A percentile compares a stretch with the other conserved stretches of the same genome.
Evolutionary conservation across 495 filamentous ascomycete genomes (phyloP).

Genomic region (Hypoxylon trugodes): DNA sequence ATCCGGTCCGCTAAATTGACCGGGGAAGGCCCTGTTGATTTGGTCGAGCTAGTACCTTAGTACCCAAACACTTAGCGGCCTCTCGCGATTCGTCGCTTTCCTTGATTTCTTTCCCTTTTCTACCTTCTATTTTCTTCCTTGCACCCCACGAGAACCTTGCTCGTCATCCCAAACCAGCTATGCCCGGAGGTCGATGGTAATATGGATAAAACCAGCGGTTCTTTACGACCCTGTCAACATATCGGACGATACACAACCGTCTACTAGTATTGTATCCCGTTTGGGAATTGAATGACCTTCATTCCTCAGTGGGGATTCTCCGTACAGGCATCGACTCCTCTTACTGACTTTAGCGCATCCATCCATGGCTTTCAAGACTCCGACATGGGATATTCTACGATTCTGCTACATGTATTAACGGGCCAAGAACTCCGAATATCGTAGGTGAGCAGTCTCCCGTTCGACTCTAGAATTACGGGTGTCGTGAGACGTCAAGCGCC

Average conservation of each 20-base stretch:
- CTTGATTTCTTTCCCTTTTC: conserved; percentile 32
- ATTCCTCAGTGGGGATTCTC: conserved; percentile 29
- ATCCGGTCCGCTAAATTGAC: conserved; percentile 15
- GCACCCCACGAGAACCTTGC: conserved; percentile 23
- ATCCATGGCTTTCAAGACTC: too few species aligned
- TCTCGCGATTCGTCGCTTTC: conserved; percentile 12
- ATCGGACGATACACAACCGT: conserved; percentile 32
- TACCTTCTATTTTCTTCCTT: conserved; percentile 13
- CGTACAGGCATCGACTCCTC: conserved; percentile 4
- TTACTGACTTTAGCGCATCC: too few species aligned
- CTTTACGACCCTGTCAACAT: conserved; percentile 10
- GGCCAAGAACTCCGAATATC: conserved; percentile 10
- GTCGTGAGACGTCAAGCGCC: too few species aligned
- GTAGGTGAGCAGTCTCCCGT: neutral
- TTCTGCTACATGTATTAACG: too few species aligned
- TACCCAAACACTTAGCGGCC: neutral
- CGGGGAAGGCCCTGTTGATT: too few species aligned
- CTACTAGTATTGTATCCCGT: conserved; percentile 25
- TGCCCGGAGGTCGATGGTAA: conserved; percentile 35
- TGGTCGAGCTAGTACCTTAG: neutral
- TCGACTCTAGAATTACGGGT: too few species aligned
- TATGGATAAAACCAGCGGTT: conserved; percentile 36
- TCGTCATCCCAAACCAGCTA: conserved; percentile 45
- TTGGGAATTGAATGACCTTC: conserved; percentile 20
- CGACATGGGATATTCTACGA: too few species aligned